Evolutionary conservation across 2,329 filamentous ascomycete genomes (phyloP), one percentile per base, ranked within the genome.

Genomic region (Lecanosticta acicola): DNA sequence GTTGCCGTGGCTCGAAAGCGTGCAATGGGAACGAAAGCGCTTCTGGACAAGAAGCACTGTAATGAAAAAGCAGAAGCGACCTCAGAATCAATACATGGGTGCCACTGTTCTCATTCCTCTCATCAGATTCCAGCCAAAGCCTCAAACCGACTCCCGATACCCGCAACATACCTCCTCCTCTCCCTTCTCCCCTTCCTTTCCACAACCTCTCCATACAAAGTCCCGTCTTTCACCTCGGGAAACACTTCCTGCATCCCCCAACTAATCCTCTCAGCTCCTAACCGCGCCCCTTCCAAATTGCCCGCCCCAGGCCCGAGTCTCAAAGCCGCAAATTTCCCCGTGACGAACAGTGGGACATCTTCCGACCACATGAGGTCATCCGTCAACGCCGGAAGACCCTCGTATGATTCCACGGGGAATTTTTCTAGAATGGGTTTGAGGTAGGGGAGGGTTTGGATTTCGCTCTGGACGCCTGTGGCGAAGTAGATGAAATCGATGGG

Each of bases 301-400:
- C 78, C 79, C 1, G 83, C 84, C 0, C 81, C 84, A 9, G 86
- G 85, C 0, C 86, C 85, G 0, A 91, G 67, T 46, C 80, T 74
- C 54, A 91, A 63, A 1, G 75, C 79, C 0, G 83, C 85, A 29
- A 90, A 67, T 42, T 80, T 73, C 1, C 84, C 86, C 0, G 82
- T 81, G 47, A 86, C 66, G 59, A 88, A 90, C 1, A 89, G 65
- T 1, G 86, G 86, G 1, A 91, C 77, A n/a, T 79, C 79, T 0
- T 81, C 72, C 32, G 73, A 73, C 86, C 85, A 91, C 75, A 83
- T 84, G 49, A 91, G 69, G 57, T 91, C 85, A 34, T 90, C 79
- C 2, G 77, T 90, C 41, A 91, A 65, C 53, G 83, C 86, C 0
- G 87, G 86, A 16, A 89, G 68, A 0, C 86, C 86, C 3, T 80